Percentiles rank a stretch among this genome's conserved stretches.
phyloP scores from a whole-genome alignment of 768 basidiomycete genomes.

The Rhodosporidiobolus sp. region DNA sequence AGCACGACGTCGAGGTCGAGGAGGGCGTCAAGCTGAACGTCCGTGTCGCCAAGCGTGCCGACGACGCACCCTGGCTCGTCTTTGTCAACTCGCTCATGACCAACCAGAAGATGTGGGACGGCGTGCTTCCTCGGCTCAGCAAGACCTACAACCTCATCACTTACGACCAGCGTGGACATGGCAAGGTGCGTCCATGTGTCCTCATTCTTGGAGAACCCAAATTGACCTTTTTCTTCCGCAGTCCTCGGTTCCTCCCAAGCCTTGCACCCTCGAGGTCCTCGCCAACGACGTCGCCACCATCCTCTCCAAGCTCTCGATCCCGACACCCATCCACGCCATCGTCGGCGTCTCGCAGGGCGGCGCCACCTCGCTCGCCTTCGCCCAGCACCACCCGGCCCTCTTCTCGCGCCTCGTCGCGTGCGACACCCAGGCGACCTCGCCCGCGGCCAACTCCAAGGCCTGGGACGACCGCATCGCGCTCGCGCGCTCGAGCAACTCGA shows the following conservation, averaged over 20 bases:
- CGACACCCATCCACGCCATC: constrained; percentile 44
- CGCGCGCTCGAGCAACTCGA: constrained; percentile 40
- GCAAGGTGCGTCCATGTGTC: constrained; percentile 35
- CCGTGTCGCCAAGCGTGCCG: constrained; percentile 25
- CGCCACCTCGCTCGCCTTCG: constrained; percentile 47
- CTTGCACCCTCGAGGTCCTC: constrained; percentile 44
- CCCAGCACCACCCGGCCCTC: constrained; percentile 41
- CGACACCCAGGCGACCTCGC: constrained; percentile 48
- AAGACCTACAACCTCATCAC: constrained; percentile 47
- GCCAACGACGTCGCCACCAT: constrained; percentile 46
- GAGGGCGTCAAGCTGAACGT: constrained; percentile 36
- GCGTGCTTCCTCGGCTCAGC: constrained; percentile 41
- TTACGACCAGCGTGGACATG: constrained; percentile 49
- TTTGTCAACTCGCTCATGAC: constrained; percentile 50
- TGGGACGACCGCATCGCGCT: constrained; percentile 49
- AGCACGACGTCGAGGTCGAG: constrained; percentile 39
- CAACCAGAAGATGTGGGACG: constrained; percentile 48
- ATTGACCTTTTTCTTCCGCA: background rate
- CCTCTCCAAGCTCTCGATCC: constrained; percentile 43
- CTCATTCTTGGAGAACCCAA: background rate
- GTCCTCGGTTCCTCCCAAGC: constrained; percentile 44
- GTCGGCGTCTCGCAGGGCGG: constrained; percentile 50
- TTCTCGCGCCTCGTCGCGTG: constrained; percentile 45
- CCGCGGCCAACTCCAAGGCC: constrained; percentile 46
- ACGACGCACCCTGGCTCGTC: constrained; percentile 43